Evolutionary conservation across 2,329 filamentous ascomycete genomes (phyloP).

Genomic region (Periconia digitata): DNA sequence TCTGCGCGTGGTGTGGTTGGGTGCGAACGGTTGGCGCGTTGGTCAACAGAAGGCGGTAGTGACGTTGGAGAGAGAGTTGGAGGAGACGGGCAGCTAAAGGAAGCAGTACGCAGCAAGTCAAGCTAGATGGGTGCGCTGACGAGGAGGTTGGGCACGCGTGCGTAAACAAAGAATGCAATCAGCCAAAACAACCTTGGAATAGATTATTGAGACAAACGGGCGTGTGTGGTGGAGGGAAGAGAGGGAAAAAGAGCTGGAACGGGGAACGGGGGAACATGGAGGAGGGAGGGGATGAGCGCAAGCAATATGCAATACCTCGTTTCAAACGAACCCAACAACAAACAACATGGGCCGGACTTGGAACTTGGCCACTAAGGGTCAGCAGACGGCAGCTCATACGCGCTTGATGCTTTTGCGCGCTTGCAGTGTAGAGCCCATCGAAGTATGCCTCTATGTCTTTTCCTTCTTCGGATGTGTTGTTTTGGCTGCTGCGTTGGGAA

Average conservation of each 20-base stretch:
- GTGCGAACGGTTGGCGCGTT: constrained; percentile 10
- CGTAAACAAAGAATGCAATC: too few species aligned
- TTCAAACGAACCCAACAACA: not conserved
- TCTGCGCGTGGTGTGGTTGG: constrained; percentile 3
- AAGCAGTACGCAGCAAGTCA: not conserved
- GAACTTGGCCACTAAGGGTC: not conserved
- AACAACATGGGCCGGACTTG: not conserved
- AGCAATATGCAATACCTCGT: not conserved
- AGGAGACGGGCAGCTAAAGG: constrained; percentile 9
- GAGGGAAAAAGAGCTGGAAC: not conserved
- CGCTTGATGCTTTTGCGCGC: too few species aligned
- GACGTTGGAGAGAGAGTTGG: constrained; percentile 16
- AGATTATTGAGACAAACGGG: not conserved
- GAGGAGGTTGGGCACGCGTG: not conserved
- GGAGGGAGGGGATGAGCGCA: not conserved
- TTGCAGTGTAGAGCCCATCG: too few species aligned
- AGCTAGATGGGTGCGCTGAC: not conserved
- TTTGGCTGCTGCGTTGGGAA: not conserved
- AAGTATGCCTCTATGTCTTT: too few species aligned
- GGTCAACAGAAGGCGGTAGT: not conserved
- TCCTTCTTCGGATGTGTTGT: not conserved
- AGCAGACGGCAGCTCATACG: too few species aligned
- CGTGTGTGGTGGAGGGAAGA: not conserved
- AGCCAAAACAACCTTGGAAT: too few species aligned
- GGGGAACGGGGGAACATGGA: not conserved